Evolutionary conservation across 352 stramenopile genomes (phyloP), one percentile per base, ranked within the genome.

Genomic region (Phytophthora constricta): DNA sequence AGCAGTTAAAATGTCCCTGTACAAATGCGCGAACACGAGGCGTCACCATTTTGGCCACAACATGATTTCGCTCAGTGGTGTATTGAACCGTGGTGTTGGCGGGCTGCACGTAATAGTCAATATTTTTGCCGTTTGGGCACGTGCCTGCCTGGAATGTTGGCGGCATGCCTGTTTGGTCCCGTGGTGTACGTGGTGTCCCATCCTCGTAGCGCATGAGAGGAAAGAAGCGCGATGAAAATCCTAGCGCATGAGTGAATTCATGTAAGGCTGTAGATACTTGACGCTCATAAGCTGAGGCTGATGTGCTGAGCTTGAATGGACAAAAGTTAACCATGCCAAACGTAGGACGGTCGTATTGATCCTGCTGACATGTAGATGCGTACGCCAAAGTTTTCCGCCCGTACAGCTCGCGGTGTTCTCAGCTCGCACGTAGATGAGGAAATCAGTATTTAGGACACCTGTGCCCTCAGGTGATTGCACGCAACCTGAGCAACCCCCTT

Each of bases 271-370:
- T 92, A 0, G 73, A 68, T 11, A 93, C 69, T 41, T 91, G 79
- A 16, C 58, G 65, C 26, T 91, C 70, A 56, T 90, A 92, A 37
- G 59, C 56, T n/a, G 74, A 68, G 5, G 70, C 63, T 4, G 34
- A 13, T 9, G 58, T 68, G 26, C 82, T 78, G 54, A 94, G 79
- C 34, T 84, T 63, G 0, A 41, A 49, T 10, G 87, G 86, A 53
- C 86, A 96, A 41, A 94, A 92, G 62, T 96, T 93, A 9, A 80
- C 72, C 84, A 92, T 92, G 5, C 87, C 87, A 31, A 94, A 92
- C 9, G 82, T 93, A 16, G 86, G 87, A 1, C 86, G 82, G 56
- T 96, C 87, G 55, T 76, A 91, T 55, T 94, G 84, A 49, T 96
- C 86, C 46, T 90, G 87, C 49, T 93, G 87, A 54, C 87, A 96